Evolutionary conservation across 2,329 filamentous ascomycete genomes (phyloP), one percentile per base, ranked within the genome.

Genomic region (Hyphodiscus sp.): DNA sequence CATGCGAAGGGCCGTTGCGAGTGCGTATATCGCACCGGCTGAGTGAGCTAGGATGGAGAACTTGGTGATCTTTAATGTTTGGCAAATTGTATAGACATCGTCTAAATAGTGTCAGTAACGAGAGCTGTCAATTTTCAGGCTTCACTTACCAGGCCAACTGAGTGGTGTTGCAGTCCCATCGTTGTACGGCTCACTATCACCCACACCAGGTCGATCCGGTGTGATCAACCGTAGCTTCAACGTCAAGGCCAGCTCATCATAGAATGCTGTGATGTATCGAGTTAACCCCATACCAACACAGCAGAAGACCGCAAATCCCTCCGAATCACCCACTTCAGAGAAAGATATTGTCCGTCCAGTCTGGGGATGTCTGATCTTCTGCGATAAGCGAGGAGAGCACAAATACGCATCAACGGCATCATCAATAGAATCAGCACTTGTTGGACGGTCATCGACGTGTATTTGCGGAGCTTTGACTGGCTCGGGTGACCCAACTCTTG

Each of bases 241-340:
- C 0, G 91, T 95, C 65, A 89, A 74, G 2, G 94, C 94, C 50
- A 99, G 76, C 69, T 99, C 94, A 68, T 99, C 94, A 67, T 97
- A 99, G 68, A 99, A 99, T 0, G 91, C 91, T 56, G 90, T 96
- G 55, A 99, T 88, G 68, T 94, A 99, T 70, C 94, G 82, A 11
- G 94, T 99, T 64, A 99, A 72, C 0, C 94, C 94, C 94, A 99
- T 99, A 19, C 94, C 94, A 2, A 99, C 91, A 65, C 94, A 99
- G 68, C 94, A 95, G 62, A 99, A 91, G 1, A 99, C 89, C 2
- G 91, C 92, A 61, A 87, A 92, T 1, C 94, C 94, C 44, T 92
- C 83, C 0, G 91, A 85, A 68, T 97, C 91, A 15, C 94, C 94
- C 2, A 99, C 94, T 69, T 99, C 94, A 0, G 92, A 97, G 66